These are phyloP conservation scores for Tetracladium setigerum DNA, from an alignment of 495 filamentous ascomycete genomes.

Conservation along the genomic window DNA sequence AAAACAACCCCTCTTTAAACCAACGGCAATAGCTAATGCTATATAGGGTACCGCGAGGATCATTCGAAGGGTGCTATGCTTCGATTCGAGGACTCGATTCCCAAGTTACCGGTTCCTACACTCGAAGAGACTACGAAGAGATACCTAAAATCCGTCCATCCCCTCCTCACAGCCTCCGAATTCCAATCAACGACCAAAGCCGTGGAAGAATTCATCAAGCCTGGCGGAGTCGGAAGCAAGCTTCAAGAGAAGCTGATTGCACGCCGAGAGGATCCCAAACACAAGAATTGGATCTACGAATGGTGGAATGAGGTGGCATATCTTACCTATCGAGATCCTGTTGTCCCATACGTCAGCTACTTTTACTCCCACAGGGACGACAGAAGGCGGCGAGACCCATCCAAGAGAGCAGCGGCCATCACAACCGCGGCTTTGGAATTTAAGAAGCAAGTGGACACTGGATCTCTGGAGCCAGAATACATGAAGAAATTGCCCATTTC, in stretches of 20 bases:
- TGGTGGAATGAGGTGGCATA: slow-evolving; percentile 98
- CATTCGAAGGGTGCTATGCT: slow-evolving; percentile 86
- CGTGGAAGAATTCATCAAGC: slow-evolving; percentile 73
- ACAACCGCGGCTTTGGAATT: slow-evolving; percentile 81
- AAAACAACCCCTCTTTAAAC: slow-evolving; percentile 12
- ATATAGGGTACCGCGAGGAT: slow-evolving; percentile 83
- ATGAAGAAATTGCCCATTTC: slow-evolving; percentile 93
- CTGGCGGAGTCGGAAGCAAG: slow-evolving; percentile 72
- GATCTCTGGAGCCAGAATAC: slow-evolving; percentile 90
- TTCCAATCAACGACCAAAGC: slow-evolving; percentile 71
- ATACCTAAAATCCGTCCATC: slow-evolving; percentile 89
- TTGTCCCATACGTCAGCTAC: slow-evolving; percentile 98
- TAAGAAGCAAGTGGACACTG: slow-evolving; percentile 81
- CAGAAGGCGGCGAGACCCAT: slow-evolving; percentile 75
- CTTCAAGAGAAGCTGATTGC: slow-evolving; percentile 85
- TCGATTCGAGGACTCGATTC: slow-evolving; percentile 92
- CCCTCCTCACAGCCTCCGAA: slow-evolving; percentile 66
- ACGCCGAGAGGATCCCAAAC: slow-evolving; percentile 71
- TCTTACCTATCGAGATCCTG: slow-evolving; percentile 86
- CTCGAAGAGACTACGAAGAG: slow-evolving; percentile 87
- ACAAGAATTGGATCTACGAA: slow-evolving; percentile 90
- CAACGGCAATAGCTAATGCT: slow-evolving; percentile 8
- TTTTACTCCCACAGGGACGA: slow-evolving; percentile 99
- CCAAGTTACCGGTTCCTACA: slow-evolving; percentile 81
- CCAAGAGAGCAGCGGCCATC: slow-evolving; percentile 87